Conservation (phyloP, 441 rosid genomes). For the Monsonia emarginata region DNA sequence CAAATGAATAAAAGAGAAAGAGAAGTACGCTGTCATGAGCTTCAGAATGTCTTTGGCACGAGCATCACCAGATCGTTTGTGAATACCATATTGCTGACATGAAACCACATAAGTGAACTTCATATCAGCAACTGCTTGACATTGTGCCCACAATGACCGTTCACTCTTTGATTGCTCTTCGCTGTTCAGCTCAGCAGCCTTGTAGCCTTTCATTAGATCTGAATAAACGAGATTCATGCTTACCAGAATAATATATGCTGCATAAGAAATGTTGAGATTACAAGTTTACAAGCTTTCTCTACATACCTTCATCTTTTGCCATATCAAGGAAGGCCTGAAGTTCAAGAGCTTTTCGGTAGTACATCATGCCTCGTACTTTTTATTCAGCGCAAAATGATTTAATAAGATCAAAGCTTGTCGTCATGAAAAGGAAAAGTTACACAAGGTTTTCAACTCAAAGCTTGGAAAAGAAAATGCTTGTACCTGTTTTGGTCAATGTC, state of each 20-base stretch:
- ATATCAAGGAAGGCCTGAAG: conserved; percentile 99
- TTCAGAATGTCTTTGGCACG: conserved; percentile 84
- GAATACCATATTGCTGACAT: conserved; percentile 89
- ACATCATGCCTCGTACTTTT: conserved; percentile 98
- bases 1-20: conserved; percentile 4
- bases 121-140: conserved; percentile 98
- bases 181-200: conserved; percentile 67
- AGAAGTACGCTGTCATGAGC: conserved; percentile 72
- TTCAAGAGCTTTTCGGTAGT: conserved; percentile 90
- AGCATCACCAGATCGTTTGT: conserved; percentile 71
- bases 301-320: conserved; percentile 85
- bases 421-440: not conserved
- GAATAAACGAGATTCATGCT: conserved; percentile 16
- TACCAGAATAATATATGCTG: conserved; percentile 17
- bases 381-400: conserved; percentile 17
- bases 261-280: conserved; percentile 10
- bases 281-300: not conserved
- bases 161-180: conserved; percentile 65
- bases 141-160: conserved; percentile 72
- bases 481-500: conserved; percentile 97
- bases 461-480: not conserved
- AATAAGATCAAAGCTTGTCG: conserved; percentile 1
- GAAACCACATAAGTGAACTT: conserved; percentile 91
- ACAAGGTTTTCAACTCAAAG: not conserved
- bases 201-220: conserved; percentile 98